A percentile compares a stretch with the other conserved stretches of the same genome.
These are phyloP conservation scores for Oryza nivara DNA, from an alignment of 176 grass and related monocot genomes.

Conservation along the genomic window DNA sequence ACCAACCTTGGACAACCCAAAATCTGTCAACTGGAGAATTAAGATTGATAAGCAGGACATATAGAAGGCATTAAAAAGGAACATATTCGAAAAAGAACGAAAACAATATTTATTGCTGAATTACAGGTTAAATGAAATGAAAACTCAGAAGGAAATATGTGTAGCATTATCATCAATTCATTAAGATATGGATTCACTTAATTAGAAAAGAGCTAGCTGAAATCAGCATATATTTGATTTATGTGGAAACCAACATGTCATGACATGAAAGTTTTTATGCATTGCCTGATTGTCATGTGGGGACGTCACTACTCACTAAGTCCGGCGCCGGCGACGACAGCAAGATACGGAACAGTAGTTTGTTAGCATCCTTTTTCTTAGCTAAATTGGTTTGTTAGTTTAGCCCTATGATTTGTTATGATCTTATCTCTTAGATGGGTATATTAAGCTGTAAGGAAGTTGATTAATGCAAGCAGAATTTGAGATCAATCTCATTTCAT, in stretches of 20 bases:
- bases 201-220: conserved; percentile 14
- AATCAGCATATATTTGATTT: neutral
- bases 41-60: conserved; percentile 43
- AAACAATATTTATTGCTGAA: conserved; percentile 14
- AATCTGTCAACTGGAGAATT: conserved; percentile 94
- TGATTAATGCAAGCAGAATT: too few relatives aligned
- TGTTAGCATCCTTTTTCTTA: too few relatives aligned
- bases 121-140: conserved; percentile 16
- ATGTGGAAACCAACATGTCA: neutral
- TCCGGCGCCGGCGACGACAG: too few relatives aligned
- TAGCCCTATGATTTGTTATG: too few relatives aligned
- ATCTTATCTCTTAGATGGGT: too few relatives aligned
- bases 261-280: neutral
- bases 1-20: conserved; percentile 99
- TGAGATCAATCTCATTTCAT: too few relatives aligned
- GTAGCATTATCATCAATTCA: neutral
- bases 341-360: too few relatives aligned
- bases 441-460: too few relatives aligned
- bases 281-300: neutral
- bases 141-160: conserved; percentile 22
- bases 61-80: conserved; percentile 19
- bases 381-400: too few relatives aligned
- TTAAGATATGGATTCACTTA: neutral
- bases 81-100: neutral
- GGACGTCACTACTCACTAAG: too few relatives aligned